Evolutionary conservation across 345 rosid species (phyloP).

Genomic region (Crucihimalaya himalaica): DNA sequence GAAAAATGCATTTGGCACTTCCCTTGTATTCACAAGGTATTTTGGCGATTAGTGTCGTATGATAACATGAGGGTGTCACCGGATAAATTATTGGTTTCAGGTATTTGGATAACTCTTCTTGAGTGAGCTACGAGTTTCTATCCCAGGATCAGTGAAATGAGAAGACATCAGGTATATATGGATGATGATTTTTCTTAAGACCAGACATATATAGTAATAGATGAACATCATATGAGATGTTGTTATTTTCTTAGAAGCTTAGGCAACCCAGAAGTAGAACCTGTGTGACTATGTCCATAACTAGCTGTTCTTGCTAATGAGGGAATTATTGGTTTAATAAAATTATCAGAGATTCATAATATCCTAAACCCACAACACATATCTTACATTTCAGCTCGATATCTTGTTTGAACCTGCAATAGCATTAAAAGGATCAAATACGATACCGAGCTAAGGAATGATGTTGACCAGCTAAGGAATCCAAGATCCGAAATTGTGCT

Average conservation of each 20-base stretch:
- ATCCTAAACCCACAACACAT: background rate
- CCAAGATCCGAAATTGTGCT: conserved; percentile 33
- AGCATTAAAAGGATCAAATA: background rate
- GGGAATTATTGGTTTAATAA: background rate
- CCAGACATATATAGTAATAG: background rate
- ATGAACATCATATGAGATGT: conserved; percentile 73
- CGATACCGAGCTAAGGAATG: conserved; percentile 21
- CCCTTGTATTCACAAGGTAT: background rate
- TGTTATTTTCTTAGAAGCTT: conserved; percentile 64
- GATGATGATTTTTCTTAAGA: background rate
- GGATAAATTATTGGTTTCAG: conserved; percentile 46
- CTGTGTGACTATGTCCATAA: conserved; percentile 50
- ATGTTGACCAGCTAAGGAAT: background rate
- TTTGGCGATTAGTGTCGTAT: background rate
- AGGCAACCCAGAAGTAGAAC: conserved; percentile 53
- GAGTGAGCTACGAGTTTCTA: conserved; percentile 69
- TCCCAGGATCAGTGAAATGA: conserved; percentile 15
- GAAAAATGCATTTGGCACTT: conserved; percentile 69
- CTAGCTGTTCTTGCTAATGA: conserved; percentile 66
- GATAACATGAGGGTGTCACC: conserved; percentile 19
- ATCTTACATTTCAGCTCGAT: conserved; percentile 58
- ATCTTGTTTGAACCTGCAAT: conserved; percentile 65
- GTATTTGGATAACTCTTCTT: conserved; percentile 63
- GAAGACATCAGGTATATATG: background rate
- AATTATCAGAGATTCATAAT: background rate